Percentiles rank a stretch among this genome's conserved stretches.
Evolutionary conservation across 2,329 filamentous ascomycete genomes (phyloP).

Genomic region (Colletotrichum navitas): DNA sequence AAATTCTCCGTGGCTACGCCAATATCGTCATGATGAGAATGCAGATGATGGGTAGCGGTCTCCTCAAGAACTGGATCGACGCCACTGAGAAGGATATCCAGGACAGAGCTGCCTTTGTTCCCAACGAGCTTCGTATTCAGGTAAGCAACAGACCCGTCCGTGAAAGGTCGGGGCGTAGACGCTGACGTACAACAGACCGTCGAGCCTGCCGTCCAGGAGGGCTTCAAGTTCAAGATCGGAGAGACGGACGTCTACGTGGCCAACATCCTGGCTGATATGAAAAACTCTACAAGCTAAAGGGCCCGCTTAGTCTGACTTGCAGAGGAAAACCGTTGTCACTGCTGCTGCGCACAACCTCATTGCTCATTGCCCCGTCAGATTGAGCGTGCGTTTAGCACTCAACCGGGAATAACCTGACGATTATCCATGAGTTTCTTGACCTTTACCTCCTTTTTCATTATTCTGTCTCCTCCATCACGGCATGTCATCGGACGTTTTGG

Average conservation of each 20-base stretch:
- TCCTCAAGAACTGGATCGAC: constrained; percentile 13
- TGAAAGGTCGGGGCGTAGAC: background rate
- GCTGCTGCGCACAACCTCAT: background rate
- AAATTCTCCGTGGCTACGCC: constrained; percentile 6
- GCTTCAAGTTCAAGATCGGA: background rate
- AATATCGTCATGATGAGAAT: constrained; percentile 2
- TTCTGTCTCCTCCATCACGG: background rate
- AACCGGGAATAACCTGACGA: background rate
- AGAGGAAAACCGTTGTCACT: background rate
- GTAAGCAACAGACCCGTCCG: background rate
- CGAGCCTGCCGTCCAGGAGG: background rate
- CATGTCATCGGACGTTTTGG: background rate
- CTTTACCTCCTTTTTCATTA: background rate
- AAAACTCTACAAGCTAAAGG: background rate
- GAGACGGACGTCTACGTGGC: background rate
- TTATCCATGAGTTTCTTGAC: background rate
- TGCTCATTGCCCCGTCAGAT: background rate
- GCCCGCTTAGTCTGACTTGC: background rate
- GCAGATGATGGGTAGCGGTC: background rate
- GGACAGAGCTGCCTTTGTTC: background rate
- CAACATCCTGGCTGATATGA: constrained; percentile 2
- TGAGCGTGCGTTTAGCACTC: background rate
- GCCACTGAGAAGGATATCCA: constrained; percentile 6
- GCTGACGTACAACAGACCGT: background rate
- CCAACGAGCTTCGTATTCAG: background rate